These are phyloP conservation scores for Recurvomyces mirabilis DNA, from an alignment of 495 filamentous ascomycete genomes.

Conservation along the genomic window DNA sequence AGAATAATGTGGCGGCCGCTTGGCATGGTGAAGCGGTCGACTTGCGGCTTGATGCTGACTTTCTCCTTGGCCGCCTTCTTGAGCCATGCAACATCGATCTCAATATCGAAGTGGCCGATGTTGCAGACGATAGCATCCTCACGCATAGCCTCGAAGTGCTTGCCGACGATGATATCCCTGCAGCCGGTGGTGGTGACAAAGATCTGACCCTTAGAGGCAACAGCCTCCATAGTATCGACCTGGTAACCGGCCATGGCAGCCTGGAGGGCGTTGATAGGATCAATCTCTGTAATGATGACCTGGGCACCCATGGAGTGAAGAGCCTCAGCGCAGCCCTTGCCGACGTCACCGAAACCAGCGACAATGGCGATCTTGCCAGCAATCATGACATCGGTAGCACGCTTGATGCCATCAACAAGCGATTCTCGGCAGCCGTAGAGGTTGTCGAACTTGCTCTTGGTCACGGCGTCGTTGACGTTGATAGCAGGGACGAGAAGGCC, in stretches of 20 bases:
- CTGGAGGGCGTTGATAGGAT: constrained; percentile 99
- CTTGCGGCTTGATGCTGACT: constrained; percentile 99
- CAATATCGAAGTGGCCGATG: constrained; percentile 99
- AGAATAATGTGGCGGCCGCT: constrained; percentile 96
- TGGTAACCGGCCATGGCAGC: constrained; percentile 94
- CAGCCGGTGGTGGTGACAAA: constrained; percentile 99
- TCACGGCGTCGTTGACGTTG: constrained; percentile 99
- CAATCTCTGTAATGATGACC: constrained; percentile 91
- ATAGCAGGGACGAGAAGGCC: constrained; percentile 82
- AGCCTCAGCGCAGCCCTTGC: constrained; percentile 95
- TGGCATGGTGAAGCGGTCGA: constrained; percentile 91
- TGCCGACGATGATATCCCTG: constrained; percentile 86
- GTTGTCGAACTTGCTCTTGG: constrained; percentile 99
- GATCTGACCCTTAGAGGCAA: constrained; percentile 78
- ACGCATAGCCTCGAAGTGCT: constrained; percentile 93
- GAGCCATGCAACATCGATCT: constrained; percentile 99
- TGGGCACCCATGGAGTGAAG: constrained; percentile 95
- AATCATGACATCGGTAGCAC: constrained; percentile 99
- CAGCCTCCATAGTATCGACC: constrained; percentile 96
- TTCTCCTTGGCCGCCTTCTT: constrained; percentile 88
- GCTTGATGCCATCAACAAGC: constrained; percentile 98
- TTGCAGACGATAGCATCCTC: constrained; percentile 99
- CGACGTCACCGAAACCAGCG: constrained; percentile 96
- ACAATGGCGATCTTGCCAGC: constrained; percentile 97
- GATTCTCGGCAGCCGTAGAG: constrained; percentile 99